A percentile compares a stretch with the other conserved stretches of the same genome.
These are phyloP conservation scores for Phytophthora ohioensis DNA, from an alignment of 352 stramenopile species.

Conservation along the genomic window DNA sequence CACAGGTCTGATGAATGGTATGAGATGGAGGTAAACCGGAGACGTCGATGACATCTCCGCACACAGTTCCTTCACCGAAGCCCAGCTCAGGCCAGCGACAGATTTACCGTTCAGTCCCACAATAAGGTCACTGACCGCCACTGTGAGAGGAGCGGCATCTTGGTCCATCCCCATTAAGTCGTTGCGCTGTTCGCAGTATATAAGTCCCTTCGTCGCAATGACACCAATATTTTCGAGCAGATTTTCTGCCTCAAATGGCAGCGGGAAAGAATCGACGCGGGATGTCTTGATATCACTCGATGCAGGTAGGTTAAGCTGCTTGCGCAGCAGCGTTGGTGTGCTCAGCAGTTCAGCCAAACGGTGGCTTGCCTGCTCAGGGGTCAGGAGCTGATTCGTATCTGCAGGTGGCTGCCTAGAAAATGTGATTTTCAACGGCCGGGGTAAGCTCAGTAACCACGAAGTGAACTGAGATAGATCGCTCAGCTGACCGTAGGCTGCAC, in stretches of 20 bases:
- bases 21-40: slow-evolving; percentile 67
- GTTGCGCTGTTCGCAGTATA: slow-evolving; percentile 42
- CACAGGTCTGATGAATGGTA: slow-evolving; percentile 25
- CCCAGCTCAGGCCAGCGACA: slow-evolving; percentile 55
- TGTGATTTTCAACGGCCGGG: slow-evolving; percentile 69
- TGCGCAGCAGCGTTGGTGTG: slow-evolving; percentile 38
- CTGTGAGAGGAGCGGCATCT: slow-evolving; percentile 10
- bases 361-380: slow-evolving; percentile 22
- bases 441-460: slow-evolving; percentile 66
- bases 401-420: slow-evolving; percentile 56
- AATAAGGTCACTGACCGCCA: slow-evolving; percentile 61
- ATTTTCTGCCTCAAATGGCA: slow-evolving; percentile 55
- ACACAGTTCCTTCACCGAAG: slow-evolving; percentile 51
- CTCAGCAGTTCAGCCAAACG: slow-evolving; percentile 36
- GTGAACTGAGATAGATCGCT: slow-evolving; percentile 87
- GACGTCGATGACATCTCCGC: slow-evolving; percentile 37
- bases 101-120: slow-evolving; percentile 72
- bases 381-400: neutral
- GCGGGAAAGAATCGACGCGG: slow-evolving; percentile 39
- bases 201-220: slow-evolving; percentile 46
- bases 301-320: slow-evolving; percentile 34
- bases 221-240: slow-evolving; percentile 48
- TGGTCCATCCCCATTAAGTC: slow-evolving; percentile 9
- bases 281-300: slow-evolving; percentile 49
- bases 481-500: slow-evolving; percentile 63